Percentiles rank a stretch among this genome's conserved stretches.
Evolutionary conservation across 495 filamentous ascomycete species (phyloP).

Genomic region (Lentithecium fluviatile): DNA sequence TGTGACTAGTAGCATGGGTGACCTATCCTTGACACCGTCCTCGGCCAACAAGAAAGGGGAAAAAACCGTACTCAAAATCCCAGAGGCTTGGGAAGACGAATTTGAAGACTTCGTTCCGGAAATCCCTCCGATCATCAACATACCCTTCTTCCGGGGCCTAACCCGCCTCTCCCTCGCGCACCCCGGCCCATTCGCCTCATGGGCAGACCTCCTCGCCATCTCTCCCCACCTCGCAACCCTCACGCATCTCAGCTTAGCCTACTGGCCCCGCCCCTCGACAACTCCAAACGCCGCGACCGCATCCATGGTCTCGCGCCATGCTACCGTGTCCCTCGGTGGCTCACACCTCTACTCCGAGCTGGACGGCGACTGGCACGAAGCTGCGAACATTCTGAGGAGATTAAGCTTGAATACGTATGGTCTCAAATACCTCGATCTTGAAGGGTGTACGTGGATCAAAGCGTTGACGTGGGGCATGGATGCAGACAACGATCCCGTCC

Average conservation of each 20-base stretch:
- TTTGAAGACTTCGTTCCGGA: slow-evolving; percentile 5
- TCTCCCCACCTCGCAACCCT: slow-evolving; percentile 60
- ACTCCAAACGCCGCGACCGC: slow-evolving; percentile 56
- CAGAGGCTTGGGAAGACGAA: slow-evolving; percentile 39
- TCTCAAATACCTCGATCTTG: slow-evolving; percentile 76
- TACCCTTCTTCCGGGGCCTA: slow-evolving; percentile 49
- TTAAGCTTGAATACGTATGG: slow-evolving; percentile 66
- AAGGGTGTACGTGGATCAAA: slow-evolving; percentile 73
- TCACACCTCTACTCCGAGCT: slow-evolving; percentile 63
- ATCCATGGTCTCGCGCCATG: slow-evolving; percentile 50
- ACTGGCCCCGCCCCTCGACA: slow-evolving; percentile 77
- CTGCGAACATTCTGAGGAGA: slow-evolving; percentile 64
- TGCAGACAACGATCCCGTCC: no score
- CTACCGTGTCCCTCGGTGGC: slow-evolving; percentile 58
- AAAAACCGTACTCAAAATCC: slow-evolving; percentile 14
- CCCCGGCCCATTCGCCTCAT: slow-evolving; percentile 53
- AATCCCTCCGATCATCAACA: slow-evolving; percentile 5
- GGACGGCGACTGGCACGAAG: slow-evolving; percentile 70
- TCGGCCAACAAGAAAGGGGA: slow-evolving; percentile 13
- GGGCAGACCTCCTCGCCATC: slow-evolving; percentile 66
- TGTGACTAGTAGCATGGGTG: background rate
- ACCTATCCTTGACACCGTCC: background rate
- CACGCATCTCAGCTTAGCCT: slow-evolving; percentile 74
- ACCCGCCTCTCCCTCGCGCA: slow-evolving; percentile 55
- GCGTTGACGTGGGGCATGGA: slow-evolving; percentile 56